Conservation (phyloP, 1,139 yeast species). For the Debaryomycetaceae sp. region DNA sequence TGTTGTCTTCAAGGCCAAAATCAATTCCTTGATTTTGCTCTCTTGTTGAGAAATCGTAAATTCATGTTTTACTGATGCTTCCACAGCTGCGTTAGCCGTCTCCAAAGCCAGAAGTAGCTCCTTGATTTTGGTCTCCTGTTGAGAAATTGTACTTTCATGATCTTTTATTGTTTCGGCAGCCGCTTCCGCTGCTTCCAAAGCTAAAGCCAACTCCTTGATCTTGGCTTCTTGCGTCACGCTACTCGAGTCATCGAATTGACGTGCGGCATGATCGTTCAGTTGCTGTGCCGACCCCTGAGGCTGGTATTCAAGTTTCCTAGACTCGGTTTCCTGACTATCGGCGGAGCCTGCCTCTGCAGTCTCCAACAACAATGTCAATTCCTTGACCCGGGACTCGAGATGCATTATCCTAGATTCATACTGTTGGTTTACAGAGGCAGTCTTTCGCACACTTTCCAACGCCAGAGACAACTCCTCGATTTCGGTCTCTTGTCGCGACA, state of each 20-base stretch:
- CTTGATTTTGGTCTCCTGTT: neutral
- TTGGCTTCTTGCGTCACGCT: too few species aligned
- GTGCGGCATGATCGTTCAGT: too few species aligned
- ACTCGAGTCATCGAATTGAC: too few species aligned
- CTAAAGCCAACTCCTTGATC: neutral
- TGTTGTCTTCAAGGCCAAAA: neutral
- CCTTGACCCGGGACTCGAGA: neutral
- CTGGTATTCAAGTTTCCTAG: neutral
- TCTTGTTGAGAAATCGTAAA: neutral
- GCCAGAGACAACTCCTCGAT: neutral
- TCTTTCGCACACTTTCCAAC: neutral
- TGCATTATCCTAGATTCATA: neutral
- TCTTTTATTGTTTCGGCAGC: neutral
- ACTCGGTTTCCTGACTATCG: neutral
- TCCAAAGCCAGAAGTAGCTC: constrained; percentile 1
- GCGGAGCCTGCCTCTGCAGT: too few species aligned
- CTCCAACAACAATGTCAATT: neutral
- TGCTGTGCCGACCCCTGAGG: too few species aligned
- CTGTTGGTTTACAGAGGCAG: neutral
- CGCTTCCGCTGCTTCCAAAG: constrained; percentile 1
- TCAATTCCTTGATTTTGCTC: neutral
- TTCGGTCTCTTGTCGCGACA: neutral
- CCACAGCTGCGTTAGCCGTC: constrained; percentile 1
- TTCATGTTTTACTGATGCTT: neutral
- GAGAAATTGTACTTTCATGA: neutral